These are phyloP conservation scores for Aspergillus proliferans DNA, from an alignment of 2,329 filamentous ascomycete species.

Conservation along the genomic window DNA sequence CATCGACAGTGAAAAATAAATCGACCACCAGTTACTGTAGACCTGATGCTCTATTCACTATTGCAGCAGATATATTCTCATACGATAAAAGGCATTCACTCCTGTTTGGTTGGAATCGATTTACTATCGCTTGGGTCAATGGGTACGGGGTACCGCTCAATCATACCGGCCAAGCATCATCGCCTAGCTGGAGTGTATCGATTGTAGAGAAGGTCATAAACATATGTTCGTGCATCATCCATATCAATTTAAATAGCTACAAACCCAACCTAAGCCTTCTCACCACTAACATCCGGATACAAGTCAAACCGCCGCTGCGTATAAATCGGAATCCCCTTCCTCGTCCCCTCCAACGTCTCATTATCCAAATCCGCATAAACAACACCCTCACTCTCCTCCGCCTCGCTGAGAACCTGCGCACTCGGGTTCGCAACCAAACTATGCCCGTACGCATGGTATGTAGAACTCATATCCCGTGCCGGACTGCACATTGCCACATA, in stretches of 20 bases:
- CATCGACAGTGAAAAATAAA: too few species aligned
- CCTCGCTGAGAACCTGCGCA: conserved; percentile 71
- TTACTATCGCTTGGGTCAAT: too few species aligned
- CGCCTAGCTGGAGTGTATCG: too few species aligned
- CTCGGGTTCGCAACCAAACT: conserved; percentile 83
- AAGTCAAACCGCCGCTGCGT: conserved; percentile 88
- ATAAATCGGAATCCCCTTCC: conserved; percentile 77
- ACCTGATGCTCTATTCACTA: too few species aligned
- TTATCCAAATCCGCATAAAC: conserved; percentile 66
- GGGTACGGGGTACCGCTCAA: too few species aligned
- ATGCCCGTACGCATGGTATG: conserved; percentile 89
- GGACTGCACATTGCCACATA: conserved; percentile 92
- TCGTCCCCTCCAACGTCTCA: conserved; percentile 64
- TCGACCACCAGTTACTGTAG: too few species aligned
- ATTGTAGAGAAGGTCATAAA: too few species aligned
- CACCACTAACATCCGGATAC: conserved; percentile 79
- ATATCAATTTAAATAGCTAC: not conserved
- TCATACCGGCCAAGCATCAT: too few species aligned
- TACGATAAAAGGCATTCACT: too few species aligned
- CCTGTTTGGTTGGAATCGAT: too few species aligned
- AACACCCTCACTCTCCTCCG: conserved; percentile 70
- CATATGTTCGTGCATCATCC: too few species aligned
- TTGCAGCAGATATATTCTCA: too few species aligned
- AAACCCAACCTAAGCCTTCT: not conserved
- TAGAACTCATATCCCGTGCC: conserved; percentile 67